Evolutionary conservation across 257 asterid genomes (phyloP).

Genomic region (Gynochthodes officinalis): DNA sequence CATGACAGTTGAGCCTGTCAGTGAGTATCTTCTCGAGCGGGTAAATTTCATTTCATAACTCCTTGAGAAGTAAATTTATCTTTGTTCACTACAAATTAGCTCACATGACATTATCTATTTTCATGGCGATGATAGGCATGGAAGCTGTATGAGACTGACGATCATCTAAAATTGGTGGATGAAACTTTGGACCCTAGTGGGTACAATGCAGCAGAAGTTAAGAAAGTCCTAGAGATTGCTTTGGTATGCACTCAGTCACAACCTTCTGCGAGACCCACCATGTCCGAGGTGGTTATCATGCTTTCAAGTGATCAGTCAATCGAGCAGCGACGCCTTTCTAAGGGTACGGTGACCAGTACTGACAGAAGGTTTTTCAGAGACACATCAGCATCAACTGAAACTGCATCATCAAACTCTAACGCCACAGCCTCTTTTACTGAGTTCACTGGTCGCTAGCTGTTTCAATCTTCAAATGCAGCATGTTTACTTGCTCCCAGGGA

Average conservation of each 20-base stretch:
- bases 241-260: slow-evolving; percentile 70
- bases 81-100: not conserved
- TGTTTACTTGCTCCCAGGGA: not conserved
- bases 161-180: slow-evolving; percentile 51
- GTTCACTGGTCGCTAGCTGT: slow-evolving; percentile 59
- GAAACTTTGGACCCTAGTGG: slow-evolving; percentile 49
- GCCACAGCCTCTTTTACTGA: slow-evolving; percentile 58
- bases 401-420: slow-evolving; percentile 35
- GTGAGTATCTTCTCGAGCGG: slow-evolving; percentile 69
- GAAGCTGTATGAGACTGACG: slow-evolving; percentile 56
- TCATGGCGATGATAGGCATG: slow-evolving; percentile 48
- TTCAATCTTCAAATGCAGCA: not conserved
- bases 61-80: not conserved
- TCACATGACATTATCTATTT: not conserved
- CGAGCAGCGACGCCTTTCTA: slow-evolving; percentile 28
- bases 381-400: slow-evolving; percentile 20
- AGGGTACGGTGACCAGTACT: slow-evolving; percentile 31
- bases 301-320: slow-evolving; percentile 39
- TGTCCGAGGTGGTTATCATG: slow-evolving; percentile 77
- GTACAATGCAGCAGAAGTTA: slow-evolving; percentile 43
- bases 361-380: slow-evolving; percentile 28
- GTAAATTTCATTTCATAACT: slow-evolving; percentile 17
- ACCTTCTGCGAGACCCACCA: slow-evolving; percentile 62
- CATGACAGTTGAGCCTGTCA: slow-evolving; percentile 40
- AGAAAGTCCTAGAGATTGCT: slow-evolving; percentile 66